phyloP scores from a whole-genome alignment of 129 eudicot species.

The Saposhnikovia divaricata region DNA sequence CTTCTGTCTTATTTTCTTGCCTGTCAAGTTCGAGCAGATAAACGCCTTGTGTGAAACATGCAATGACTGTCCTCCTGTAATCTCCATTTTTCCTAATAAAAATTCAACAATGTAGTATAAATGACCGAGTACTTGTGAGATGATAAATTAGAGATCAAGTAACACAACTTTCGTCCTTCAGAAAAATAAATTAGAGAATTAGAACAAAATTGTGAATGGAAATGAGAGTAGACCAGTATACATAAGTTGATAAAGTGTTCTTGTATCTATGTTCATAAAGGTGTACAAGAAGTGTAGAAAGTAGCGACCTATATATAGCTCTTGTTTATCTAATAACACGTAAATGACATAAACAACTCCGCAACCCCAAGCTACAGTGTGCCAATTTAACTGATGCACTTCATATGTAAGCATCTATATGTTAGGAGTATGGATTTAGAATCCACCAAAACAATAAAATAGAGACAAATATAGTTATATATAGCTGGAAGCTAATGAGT shows the following conservation, averaged over 20 bases:
- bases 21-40: constrained; percentile 89
- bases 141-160: too few relatives aligned
- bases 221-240: too few relatives aligned
- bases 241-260: neutral
- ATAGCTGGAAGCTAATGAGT: neutral
- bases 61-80: constrained; percentile 78
- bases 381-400: neutral
- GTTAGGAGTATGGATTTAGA: neutral
- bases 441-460: neutral
- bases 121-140: neutral
- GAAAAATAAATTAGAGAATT: too few relatives aligned
- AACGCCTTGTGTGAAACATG: constrained; percentile 90
- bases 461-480: neutral
- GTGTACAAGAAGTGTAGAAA: neutral
- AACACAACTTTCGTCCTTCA: too few relatives aligned
- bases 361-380: neutral
- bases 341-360: neutral
- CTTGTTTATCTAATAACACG: neutral
- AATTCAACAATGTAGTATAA: neutral
- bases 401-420: neutral
- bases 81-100: constrained; percentile 70
- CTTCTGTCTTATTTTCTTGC: constrained; percentile 66
- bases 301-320: neutral
- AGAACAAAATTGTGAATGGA: too few relatives aligned
- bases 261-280: neutral